Evolutionary conservation across 2,329 filamentous ascomycete species (phyloP).

Genomic region (Helotiales sp.): DNA sequence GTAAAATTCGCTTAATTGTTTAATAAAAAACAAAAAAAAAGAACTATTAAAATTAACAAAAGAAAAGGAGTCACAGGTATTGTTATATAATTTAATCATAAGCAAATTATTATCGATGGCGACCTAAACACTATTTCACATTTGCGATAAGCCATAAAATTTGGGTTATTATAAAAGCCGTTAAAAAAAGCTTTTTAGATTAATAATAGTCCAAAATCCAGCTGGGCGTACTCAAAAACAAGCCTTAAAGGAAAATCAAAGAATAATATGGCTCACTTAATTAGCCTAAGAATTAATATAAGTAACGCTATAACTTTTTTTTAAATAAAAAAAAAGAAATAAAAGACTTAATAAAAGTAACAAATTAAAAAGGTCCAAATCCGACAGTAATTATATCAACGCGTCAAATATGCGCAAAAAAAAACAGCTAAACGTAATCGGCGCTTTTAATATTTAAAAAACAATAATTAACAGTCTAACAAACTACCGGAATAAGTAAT

Average conservation of each 20-base stretch:
- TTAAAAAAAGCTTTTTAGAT: slow-evolving; percentile 34
- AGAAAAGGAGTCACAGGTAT: slow-evolving; percentile 39
- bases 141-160: slow-evolving; percentile 37
- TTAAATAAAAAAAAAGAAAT: too few relatives aligned
- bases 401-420: too few relatives aligned
- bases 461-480: too few relatives aligned
- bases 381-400: slow-evolving; percentile 23
- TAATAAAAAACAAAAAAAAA: slow-evolving; percentile 38
- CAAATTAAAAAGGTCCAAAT: slow-evolving; percentile 36
- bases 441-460: too few relatives aligned
- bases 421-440: too few relatives aligned
- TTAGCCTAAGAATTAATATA: slow-evolving; percentile 21
- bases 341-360: too few relatives aligned
- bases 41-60: slow-evolving; percentile 39
- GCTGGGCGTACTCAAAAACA: slow-evolving; percentile 29
- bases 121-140: slow-evolving; percentile 36
- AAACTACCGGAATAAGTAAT: too few relatives aligned
- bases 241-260: slow-evolving; percentile 26
- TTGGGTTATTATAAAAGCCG: slow-evolving; percentile 30
- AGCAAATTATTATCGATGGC: slow-evolving; percentile 36
- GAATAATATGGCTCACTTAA: slow-evolving; percentile 22
- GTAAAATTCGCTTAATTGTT: slow-evolving; percentile 45
- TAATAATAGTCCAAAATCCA: slow-evolving; percentile 28
- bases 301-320: too few relatives aligned
- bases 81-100: slow-evolving; percentile 38